Evolutionary conservation across 345 rosid genomes (phyloP), one percentile per base, ranked within the genome.

Genomic region (Eucalyptus curtisii): DNA sequence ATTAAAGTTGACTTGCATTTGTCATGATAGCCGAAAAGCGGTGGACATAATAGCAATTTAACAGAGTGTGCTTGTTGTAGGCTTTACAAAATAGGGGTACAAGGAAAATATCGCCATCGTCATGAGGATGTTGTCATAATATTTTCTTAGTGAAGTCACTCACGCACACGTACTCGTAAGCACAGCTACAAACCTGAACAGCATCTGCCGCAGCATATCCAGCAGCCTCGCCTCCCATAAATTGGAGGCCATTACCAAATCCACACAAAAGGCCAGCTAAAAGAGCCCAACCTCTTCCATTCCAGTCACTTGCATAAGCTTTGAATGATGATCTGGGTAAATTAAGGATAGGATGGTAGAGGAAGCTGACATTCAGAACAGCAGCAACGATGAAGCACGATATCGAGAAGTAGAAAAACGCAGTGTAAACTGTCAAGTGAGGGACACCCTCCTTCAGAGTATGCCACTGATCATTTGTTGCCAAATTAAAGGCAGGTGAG

Each of bases 131-230:
- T 12, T 12, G 42, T 76, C 4, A 2, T 37, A 37, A 37, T 37
- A 76, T 37, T 37, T 27, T 20, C 45, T 37, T 37, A 42, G 14
- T 76, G 47, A 76, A 76, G 11, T 37, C 47, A 20, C 47, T 20
- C 82, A 37, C 3, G 1, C 82, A 37, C 82, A 5, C 12, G 13
- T 33, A 76, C 1, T 76, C 8, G 3, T 37, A 76, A 76, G 82
- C 3, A 37, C 66, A 19, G 40, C 7, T 27, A 89, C 93, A 27
- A 88, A 92, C 97, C 97, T 95, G 97, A 88, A 97, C 97, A 45
- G 97, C 96, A 87, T 94, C 97, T 52, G 99, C 97, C 5, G 97
- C 99, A 85, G 97, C 99, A 89, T 97, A 97, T 30, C 98, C 97
- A 16, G 97, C 97, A 27, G 99, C 97, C 92, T 97, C 95, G 87